Percentiles rank a stretch among this genome's conserved stretches.
Evolutionary conservation across 208 protist species (phyloP).

Genomic region (Herpetomonas tarakana): DNA sequence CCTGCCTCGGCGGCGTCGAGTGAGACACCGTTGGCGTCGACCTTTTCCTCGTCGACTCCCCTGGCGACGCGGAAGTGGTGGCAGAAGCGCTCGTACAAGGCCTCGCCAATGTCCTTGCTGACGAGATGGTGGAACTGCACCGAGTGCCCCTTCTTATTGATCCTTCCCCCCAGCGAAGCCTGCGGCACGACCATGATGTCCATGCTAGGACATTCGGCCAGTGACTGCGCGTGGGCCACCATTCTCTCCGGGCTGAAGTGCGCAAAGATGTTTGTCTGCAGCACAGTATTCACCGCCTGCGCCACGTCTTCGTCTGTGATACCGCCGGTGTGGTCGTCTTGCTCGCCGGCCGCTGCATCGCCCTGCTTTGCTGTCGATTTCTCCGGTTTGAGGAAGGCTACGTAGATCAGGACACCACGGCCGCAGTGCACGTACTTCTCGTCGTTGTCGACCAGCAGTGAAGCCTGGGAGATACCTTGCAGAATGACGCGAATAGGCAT

Average conservation of each 20-base stretch:
- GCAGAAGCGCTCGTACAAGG: slow-evolving; percentile 65
- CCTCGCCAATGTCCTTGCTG: slow-evolving; percentile 40
- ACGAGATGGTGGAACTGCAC: slow-evolving; percentile 83
- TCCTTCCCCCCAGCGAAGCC: slow-evolving; percentile 81
- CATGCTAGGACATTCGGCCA: slow-evolving; percentile 39
- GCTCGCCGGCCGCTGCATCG: not conserved
- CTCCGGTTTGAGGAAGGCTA: slow-evolving; percentile 53
- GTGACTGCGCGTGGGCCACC: slow-evolving; percentile 35
- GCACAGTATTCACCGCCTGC: slow-evolving; percentile 39
- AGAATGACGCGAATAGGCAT: slow-evolving; percentile 73
- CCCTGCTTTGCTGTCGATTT: slow-evolving; percentile 1
- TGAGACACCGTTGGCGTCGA: slow-evolving; percentile 4
- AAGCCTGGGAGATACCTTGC: slow-evolving; percentile 67
- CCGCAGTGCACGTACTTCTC: slow-evolving; percentile 50
- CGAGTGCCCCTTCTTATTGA: slow-evolving; percentile 67
- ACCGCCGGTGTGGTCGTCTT: slow-evolving; percentile 6
- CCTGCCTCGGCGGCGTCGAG: not conserved
- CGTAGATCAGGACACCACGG: slow-evolving; percentile 70
- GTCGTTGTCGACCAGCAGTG: slow-evolving; percentile 76
- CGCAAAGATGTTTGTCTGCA: slow-evolving; percentile 75
- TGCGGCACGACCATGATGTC: slow-evolving; percentile 87
- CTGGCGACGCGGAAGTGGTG: slow-evolving; percentile 46
- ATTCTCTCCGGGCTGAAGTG: slow-evolving; percentile 50
- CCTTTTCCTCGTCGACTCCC: slow-evolving; percentile 29
- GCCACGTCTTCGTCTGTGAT: slow-evolving; percentile 47